These are phyloP conservation scores for Ustilago esculenta DNA, from an alignment of 1,284 basidiomycete genomes.

Conservation along the genomic window DNA sequence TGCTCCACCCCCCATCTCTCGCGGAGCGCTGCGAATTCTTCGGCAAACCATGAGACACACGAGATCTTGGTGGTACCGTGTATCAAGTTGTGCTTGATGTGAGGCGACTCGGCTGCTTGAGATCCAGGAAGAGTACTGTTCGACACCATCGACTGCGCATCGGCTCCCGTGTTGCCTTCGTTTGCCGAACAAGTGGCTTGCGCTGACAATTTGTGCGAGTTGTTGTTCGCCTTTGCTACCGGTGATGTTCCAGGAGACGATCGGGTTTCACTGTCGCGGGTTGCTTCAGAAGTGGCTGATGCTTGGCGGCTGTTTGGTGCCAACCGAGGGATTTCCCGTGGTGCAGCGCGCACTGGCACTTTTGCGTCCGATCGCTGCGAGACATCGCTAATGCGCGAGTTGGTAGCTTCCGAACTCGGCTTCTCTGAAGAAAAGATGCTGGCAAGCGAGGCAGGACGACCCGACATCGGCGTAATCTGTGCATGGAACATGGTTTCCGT, in stretches of 20 bases:
- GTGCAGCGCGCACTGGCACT: constrained; percentile 1
- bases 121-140: constrained; percentile 38
- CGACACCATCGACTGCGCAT: constrained; percentile 36
- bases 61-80: constrained; percentile 58
- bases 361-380: neutral
- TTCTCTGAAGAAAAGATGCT: constrained; percentile 44
- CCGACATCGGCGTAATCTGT: constrained; percentile 45
- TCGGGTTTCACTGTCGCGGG: neutral
- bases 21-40: constrained; percentile 58
- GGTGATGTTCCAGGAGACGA: constrained; percentile 5
- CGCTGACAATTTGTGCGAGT: constrained; percentile 12
- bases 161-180: constrained; percentile 17
- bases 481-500: constrained; percentile 49
- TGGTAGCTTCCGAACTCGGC: neutral
- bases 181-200: constrained; percentile 17
- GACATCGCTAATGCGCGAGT: constrained; percentile 9
- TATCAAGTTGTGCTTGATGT: constrained; percentile 59
- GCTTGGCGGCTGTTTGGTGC: constrained; percentile 5
- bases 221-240: neutral
- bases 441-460: constrained; percentile 48
- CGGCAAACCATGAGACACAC: constrained; percentile 63
- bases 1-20: constrained; percentile 54
- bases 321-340: constrained; percentile 17
- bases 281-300: neutral
- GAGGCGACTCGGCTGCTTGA: constrained; percentile 45